phyloP scores from a whole-genome alignment of 129 eudicot genomes.

The Lactuca sativa region DNA sequence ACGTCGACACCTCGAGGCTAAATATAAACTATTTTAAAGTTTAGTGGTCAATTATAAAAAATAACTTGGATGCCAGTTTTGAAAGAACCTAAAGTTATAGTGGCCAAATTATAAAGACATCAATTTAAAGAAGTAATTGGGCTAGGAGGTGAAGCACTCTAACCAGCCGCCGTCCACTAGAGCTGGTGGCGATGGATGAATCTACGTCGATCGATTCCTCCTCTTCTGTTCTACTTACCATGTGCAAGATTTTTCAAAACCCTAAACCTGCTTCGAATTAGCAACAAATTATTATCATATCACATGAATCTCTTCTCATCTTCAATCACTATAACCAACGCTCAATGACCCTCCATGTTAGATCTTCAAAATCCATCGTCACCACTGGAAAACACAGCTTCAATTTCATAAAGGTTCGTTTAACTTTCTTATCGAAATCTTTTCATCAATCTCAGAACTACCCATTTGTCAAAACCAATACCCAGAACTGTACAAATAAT shows the following conservation, averaged over 20 bases:
- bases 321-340: constrained; percentile 24
- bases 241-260: constrained; percentile 22
- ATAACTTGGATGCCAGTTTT: neutral
- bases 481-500: neutral
- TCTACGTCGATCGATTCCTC: constrained; percentile 29
- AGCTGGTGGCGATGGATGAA: constrained; percentile 39
- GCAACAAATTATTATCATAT: neutral
- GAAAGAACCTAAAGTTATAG: neutral
- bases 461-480: neutral
- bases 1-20: neutral
- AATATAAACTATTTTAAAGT: neutral
- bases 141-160: neutral
- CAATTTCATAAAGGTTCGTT: constrained; percentile 44
- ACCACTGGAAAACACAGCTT: constrained; percentile 20
- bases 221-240: neutral
- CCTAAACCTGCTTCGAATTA: constrained; percentile 6
- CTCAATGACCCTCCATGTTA: constrained; percentile 66
- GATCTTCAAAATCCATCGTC: constrained; percentile 47
- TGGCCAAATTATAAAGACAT: constrained; percentile 11
- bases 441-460: constrained; percentile 26
- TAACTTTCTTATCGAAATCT: constrained; percentile 32
- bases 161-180: constrained; percentile 35
- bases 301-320: constrained; percentile 26
- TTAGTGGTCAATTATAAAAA: neutral
- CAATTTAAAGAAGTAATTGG: constrained; percentile 8